Base-by-base conservation (phyloP, 345 rosid genomes). In the Pugionium cornutum region DNA sequence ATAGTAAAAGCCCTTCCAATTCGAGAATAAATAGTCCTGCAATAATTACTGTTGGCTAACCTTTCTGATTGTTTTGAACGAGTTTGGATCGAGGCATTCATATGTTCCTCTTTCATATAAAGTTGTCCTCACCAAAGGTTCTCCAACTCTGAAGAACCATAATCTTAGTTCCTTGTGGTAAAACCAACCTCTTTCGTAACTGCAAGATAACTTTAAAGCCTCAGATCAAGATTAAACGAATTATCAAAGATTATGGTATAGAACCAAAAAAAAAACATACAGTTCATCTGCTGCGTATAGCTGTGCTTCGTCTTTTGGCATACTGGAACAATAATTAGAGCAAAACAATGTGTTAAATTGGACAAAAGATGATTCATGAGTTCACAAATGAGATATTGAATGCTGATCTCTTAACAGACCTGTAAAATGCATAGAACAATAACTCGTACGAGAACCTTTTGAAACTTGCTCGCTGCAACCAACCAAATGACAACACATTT, bases 241-340 rank as follows among this genome's bases (percentile, higher is more conserved):
- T 68, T 56, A 54, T 55, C 59, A 68, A 30, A 65, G 51, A 31
- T 53, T 50, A 18, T 3, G 34, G 70, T 8, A 51, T 18, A 18
- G 18, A 18, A 18, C 18, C 18, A 18, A 18, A 18, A 18, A 73
- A 58, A 67, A 74, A 73, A 61, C 96, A 64, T 85, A 89, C 98
- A 95, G 97, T 87, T 91, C 97, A 62, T 87, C 83, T 41, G 99
- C 95, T 35, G 99, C 99, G 60, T 76, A 72, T 55, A 95, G 71
- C 61, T 95, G 99, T 46, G 92, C 96, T 76, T 91, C 99, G 26
- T 95, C 99, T 82, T 82, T 91, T 8, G 99, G 97, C 97, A 95
- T 87, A 88, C 97, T 95, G 89, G 62, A 77, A 53, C 46, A 57
- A 30, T 18, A 54, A 64, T 63, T 57, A 57, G 26, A 58, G n/a